Evolutionary conservation across 2,329 filamentous ascomycete genomes (phyloP), one percentile per base, ranked within the genome.

Genomic region (Passalora sequoiae): DNA sequence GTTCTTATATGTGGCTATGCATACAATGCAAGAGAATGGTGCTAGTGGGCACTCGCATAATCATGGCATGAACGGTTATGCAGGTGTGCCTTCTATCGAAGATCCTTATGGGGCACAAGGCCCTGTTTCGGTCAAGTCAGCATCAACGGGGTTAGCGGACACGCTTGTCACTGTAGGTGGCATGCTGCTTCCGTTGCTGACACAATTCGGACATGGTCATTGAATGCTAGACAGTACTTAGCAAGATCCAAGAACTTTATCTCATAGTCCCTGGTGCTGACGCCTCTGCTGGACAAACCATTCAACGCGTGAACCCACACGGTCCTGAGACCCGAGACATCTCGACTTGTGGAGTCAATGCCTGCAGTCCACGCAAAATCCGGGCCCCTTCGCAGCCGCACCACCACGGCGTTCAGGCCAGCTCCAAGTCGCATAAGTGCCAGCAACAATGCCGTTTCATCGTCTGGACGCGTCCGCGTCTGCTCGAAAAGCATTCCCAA

Each of bases 1-100:
- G 0, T 98, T 98, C 62, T 68, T 98, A 84, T 96, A 97, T 60
- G 92, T 98, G 31, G 92, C 92, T 1, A 96, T 97, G 89, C 92
- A 98, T 62, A 89, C 89, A 1, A 95, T 97, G 88, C 86, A 94
- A 62, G 89, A 95, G 59, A 78, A 82, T 16, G 54, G 53, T 15
- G 56, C 61, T 6, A 35, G 51, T 33, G 54, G 64, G 75, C 80
- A 39, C 80, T 78, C 58, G 58, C 69, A 5, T 31, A 55, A 54
- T 16, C 67, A 67, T 2, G 65, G 62, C 3, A 48, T 48, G 43
- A 54, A 56, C 28, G 56, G 55, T 1, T 59, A 58, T 41, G 46
- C 51, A 4, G 53, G 51, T 19, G 48, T 57, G 22, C 53, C 54
- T 1, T n/a, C n/a, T n/a, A 36, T 51, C 37, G 49, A 54, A 19